phyloP scores from a whole-genome alignment of 257 asterid species.

The Capsicum pubescens region DNA sequence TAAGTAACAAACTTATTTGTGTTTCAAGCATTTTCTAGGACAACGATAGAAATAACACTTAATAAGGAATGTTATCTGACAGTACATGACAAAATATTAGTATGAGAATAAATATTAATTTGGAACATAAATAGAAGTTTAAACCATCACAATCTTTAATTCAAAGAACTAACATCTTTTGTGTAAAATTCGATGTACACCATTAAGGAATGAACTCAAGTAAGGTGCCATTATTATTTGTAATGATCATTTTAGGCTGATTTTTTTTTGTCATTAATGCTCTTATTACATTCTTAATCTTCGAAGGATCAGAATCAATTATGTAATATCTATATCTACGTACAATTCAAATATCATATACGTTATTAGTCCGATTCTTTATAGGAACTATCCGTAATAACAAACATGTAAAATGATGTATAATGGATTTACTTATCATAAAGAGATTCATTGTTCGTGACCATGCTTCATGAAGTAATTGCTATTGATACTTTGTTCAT shows the following conservation, averaged over 20 bases:
- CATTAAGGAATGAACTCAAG: background rate
- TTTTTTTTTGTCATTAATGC: background rate
- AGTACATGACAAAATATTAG: background rate
- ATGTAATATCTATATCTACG: background rate
- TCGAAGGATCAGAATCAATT: background rate
- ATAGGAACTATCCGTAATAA: background rate
- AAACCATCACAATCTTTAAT: background rate
- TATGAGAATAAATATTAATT: background rate
- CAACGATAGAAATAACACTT: background rate
- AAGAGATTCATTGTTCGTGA: background rate
- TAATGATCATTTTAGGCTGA: background rate
- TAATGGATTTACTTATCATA: background rate
- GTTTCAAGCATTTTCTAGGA: no score
- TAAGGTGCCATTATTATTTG: background rate
- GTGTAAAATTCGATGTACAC: background rate
- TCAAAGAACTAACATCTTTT: background rate
- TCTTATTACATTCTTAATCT: background rate
- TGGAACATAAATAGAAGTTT: background rate
- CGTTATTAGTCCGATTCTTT: background rate
- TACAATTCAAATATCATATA: background rate
- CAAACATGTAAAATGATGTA: background rate
- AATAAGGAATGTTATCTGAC: background rate
- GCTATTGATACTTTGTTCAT: background rate
- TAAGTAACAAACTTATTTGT: background rate
- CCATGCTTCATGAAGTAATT: background rate